Evolutionary conservation across 2,329 filamentous ascomycete genomes (phyloP).

Genomic region (Ophiocordyceps camponoti-rufipedis): DNA sequence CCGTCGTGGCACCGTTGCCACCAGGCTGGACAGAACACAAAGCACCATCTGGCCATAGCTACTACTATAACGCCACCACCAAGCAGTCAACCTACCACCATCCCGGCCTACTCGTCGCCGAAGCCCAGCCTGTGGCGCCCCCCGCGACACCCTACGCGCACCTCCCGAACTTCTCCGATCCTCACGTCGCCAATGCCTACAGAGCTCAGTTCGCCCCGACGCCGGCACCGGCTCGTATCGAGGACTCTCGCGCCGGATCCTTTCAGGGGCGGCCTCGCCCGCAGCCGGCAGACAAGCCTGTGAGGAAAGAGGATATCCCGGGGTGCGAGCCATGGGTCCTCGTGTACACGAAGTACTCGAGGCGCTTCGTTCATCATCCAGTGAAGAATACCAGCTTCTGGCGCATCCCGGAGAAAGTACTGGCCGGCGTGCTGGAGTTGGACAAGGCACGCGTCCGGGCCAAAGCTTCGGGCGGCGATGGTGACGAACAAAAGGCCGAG

Average conservation of each 20-base stretch:
- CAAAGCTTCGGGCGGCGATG: slow-evolving; percentile 19
- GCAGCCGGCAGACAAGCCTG: slow-evolving; percentile 65
- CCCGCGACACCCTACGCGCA: slow-evolving; percentile 12
- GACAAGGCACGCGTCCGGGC: slow-evolving; percentile 54
- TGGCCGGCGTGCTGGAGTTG: slow-evolving; percentile 55
- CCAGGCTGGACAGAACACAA: slow-evolving; percentile 87
- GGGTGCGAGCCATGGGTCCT: slow-evolving; percentile 75
- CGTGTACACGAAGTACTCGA: slow-evolving; percentile 78
- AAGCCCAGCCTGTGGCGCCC: slow-evolving; percentile 10
- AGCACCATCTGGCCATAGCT: slow-evolving; percentile 69
- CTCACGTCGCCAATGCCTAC: slow-evolving; percentile 40
- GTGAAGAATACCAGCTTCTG: slow-evolving; percentile 80
- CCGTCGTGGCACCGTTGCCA: slow-evolving; percentile 41
- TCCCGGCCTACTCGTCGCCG: slow-evolving; percentile 26
- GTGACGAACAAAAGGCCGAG: background rate
- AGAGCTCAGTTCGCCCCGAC: slow-evolving; percentile 31
- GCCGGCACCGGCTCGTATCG: slow-evolving; percentile 15
- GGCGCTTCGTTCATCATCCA: slow-evolving; percentile 80
- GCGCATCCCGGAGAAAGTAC: slow-evolving; percentile 79
- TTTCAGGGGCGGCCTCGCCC: slow-evolving; percentile 40
- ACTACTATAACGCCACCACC: slow-evolving; percentile 71
- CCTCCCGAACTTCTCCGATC: slow-evolving; percentile 28
- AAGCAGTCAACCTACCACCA: slow-evolving; percentile 78
- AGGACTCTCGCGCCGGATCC: slow-evolving; percentile 11
- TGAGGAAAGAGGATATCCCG: slow-evolving; percentile 61